phyloP scores from a whole-genome alignment of 2,329 filamentous ascomycete species.

The Amylocarpus encephaloides region DNA sequence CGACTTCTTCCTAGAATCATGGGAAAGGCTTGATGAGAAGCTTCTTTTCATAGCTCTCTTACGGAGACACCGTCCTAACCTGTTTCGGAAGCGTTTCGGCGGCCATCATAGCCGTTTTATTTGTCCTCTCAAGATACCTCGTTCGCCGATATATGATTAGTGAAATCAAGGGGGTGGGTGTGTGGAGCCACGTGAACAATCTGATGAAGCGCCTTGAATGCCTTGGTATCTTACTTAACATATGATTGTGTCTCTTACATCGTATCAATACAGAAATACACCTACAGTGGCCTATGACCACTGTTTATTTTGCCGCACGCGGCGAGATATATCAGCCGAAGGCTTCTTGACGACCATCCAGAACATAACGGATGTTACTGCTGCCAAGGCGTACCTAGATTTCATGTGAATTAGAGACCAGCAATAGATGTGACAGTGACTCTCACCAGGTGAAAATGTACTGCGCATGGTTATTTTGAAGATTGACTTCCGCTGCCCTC shows the following conservation, averaged over 20 bases:
- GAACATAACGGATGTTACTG: constrained; percentile 89
- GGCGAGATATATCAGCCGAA: constrained; percentile 61
- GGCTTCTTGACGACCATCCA: constrained; percentile 93
- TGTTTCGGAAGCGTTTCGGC: no score
- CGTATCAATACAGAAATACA: neutral
- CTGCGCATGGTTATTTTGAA: constrained; percentile 94
- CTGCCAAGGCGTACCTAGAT: constrained; percentile 73
- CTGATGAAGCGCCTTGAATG: no score
- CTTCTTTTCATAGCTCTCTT: no score
- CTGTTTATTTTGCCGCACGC: constrained; percentile 69
- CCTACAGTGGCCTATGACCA: constrained; percentile 48
- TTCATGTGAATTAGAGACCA: constrained; percentile 2
- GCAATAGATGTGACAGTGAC: neutral
- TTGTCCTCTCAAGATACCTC: no score
- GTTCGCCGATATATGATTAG: no score
- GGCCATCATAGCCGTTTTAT: no score
- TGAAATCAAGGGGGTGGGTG: no score
- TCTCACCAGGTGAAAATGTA: constrained; percentile 98
- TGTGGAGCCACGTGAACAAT: no score
- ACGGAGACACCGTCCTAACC: no score
- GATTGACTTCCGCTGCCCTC: constrained; percentile 78
- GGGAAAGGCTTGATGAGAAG: no score
- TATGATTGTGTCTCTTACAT: neutral
- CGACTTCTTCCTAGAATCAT: no score
- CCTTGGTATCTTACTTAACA: no score